Conservation (phyloP, 345 rosid genomes). For the Moringa oleifera region DNA sequence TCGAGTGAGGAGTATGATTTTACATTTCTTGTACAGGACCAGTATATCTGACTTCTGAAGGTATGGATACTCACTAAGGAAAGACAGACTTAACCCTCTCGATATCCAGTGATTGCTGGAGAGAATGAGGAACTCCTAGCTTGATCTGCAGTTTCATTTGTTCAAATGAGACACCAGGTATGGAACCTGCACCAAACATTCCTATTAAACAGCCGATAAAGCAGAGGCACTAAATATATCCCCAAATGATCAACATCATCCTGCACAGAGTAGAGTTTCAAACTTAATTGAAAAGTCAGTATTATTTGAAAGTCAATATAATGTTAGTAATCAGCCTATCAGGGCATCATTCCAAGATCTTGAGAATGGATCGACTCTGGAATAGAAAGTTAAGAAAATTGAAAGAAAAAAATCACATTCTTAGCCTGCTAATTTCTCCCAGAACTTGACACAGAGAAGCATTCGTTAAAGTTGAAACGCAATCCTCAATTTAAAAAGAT, state of each 20-base stretch:
- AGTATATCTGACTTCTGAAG: background rate
- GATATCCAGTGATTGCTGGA: constrained; percentile 62
- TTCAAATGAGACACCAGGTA: constrained; percentile 78
- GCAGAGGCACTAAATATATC: constrained; percentile 5
- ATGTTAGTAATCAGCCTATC: background rate
- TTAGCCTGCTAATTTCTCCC: no score
- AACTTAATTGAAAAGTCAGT: no score
- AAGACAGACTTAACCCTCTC: constrained; percentile 73
- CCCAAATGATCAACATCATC: background rate
- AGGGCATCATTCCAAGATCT: background rate
- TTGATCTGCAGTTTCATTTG: constrained; percentile 86
- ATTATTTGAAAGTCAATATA: no score
- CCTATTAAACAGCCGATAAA: background rate
- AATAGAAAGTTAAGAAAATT: no score
- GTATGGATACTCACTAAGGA: constrained; percentile 67
- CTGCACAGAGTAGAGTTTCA: background rate
- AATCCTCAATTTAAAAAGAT: no score
- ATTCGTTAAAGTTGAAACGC: no score
- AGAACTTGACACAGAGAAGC: no score
- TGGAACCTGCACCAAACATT: constrained; percentile 52
- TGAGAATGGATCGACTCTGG: no score
- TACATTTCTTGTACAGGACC: background rate
- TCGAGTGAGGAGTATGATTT: background rate
- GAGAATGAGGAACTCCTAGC: constrained; percentile 84
- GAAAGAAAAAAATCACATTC: no score